Evolutionary conservation across 306 rosid genomes (phyloP).

Genomic region (Lathyrus oleraceus): DNA sequence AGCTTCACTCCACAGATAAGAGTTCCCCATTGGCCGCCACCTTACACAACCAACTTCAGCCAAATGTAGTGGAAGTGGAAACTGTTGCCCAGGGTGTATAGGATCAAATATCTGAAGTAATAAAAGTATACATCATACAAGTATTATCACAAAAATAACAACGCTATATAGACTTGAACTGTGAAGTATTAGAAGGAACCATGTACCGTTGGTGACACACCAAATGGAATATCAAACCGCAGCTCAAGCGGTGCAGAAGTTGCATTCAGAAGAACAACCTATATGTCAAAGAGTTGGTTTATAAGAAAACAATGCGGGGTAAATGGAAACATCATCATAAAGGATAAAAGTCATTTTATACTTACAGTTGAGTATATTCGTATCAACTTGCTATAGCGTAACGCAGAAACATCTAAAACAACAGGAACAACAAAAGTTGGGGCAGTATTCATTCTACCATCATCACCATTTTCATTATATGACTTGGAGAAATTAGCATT

Average conservation of each 20-base stretch:
- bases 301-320: constrained; percentile 2
- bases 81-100: constrained; percentile 79
- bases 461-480: constrained; percentile 40
- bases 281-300: constrained; percentile 32
- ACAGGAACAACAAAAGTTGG: constrained; percentile 80
- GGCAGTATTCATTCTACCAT: constrained; percentile 37
- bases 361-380: constrained; percentile 88
- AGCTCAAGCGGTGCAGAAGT: constrained; percentile 79
- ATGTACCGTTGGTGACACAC: constrained; percentile 83
- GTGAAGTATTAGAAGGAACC: constrained; percentile 15
- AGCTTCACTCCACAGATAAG: constrained; percentile 93
- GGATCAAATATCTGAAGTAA: constrained; percentile 82
- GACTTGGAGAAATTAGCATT: constrained; percentile 83
- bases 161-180: background rate
- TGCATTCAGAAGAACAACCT: constrained; percentile 89
- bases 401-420: constrained; percentile 85
- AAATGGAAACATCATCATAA: constrained; percentile 26
- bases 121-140: constrained; percentile 20
- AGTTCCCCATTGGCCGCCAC: constrained; percentile 88
- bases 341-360: constrained; percentile 35
- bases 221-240: constrained; percentile 94
- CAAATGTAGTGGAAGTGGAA: constrained; percentile 92
- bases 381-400: constrained; percentile 81
- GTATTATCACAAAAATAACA: constrained; percentile 13
- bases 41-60: constrained; percentile 92